These are phyloP conservation scores for Smallanthus sonchifolius DNA, from an alignment of 129 eudicot species.

Conservation along the genomic window DNA sequence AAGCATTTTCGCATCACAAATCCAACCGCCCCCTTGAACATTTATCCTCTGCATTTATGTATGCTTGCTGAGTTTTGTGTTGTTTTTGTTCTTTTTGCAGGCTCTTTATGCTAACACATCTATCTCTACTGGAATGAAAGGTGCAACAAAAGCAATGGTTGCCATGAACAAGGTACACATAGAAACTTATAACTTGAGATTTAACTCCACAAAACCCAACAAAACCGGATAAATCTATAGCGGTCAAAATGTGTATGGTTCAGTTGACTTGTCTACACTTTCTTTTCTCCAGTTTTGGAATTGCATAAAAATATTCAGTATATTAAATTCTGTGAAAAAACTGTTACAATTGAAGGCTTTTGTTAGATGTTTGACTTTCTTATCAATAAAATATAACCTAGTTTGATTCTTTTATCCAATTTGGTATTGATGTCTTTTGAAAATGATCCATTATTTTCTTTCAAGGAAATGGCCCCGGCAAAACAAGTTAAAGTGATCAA, in stretches of 20 bases:
- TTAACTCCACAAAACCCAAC: neutral
- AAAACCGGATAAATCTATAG: too few relatives aligned
- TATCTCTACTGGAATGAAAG: constrained; percentile 95
- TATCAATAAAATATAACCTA: neutral
- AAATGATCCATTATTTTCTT: neutral
- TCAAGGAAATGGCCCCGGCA: constrained; percentile 91
- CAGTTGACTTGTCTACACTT: neutral
- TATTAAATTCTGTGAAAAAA: neutral
- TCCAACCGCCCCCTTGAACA: neutral
- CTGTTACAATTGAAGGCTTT: neutral
- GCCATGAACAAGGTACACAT: constrained; percentile 84
- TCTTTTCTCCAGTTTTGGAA: neutral
- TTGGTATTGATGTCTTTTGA: neutral
- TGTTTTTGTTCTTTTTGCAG: constrained; percentile 27
- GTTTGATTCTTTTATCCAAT: neutral
- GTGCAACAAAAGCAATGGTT: constrained; percentile 96
- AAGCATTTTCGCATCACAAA: neutral
- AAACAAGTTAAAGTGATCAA: constrained; percentile 81
- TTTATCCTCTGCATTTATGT: neutral
- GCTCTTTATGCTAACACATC: constrained; percentile 91
- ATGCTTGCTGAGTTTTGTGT: neutral
- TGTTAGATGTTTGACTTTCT: neutral
- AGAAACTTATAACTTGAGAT: neutral
- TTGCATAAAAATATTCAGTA: neutral
- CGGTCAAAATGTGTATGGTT: neutral